phyloP scores from a whole-genome alignment of 2,329 filamentous ascomycete genomes.

The Ascochyta rabiei region DNA sequence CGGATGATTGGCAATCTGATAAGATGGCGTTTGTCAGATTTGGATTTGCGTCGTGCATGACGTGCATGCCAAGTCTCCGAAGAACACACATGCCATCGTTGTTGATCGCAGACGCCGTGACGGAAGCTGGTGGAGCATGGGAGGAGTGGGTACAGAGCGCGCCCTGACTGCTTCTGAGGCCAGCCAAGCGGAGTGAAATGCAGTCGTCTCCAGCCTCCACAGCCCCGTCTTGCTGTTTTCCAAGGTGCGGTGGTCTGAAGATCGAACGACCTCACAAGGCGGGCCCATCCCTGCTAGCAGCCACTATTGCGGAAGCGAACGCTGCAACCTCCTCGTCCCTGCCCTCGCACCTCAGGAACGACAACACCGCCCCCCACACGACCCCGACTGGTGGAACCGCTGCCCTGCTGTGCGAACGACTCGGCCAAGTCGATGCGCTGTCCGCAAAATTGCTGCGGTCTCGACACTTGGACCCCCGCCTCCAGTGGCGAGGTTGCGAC shows the following conservation, averaged over 20 bases:
- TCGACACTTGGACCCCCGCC: constrained; percentile 20
- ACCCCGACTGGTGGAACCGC: constrained; percentile 16
- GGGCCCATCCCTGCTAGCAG: constrained; percentile 3
- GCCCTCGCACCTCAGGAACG: constrained; percentile 23
- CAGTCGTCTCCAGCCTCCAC: not conserved
- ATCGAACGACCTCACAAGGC: constrained; percentile 10
- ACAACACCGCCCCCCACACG: constrained; percentile 24
- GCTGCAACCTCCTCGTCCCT: constrained; percentile 32
- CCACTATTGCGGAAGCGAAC: not conserved
- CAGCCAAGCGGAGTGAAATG: not conserved
- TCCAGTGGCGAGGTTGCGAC: constrained; percentile 37
- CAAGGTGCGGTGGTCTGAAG: constrained; percentile 9
- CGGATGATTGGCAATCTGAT: constrained; percentile 25
- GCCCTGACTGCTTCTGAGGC: not conserved
- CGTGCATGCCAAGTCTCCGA: constrained; percentile 24
- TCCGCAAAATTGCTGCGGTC: constrained; percentile 31
- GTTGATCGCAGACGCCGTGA: too few species aligned
- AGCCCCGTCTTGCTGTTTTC: constrained; percentile 1
- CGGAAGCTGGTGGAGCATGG: not conserved
- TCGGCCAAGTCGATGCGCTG: constrained; percentile 26
- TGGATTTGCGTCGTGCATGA: constrained; percentile 22
- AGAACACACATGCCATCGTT: not conserved
- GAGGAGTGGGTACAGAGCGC: not conserved
- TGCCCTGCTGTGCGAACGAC: not conserved
- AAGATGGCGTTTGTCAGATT: constrained; percentile 23